Base-by-base conservation (phyloP, 2,329 filamentous ascomycete genomes). In the Hymenoscyphus fraxineus region DNA sequence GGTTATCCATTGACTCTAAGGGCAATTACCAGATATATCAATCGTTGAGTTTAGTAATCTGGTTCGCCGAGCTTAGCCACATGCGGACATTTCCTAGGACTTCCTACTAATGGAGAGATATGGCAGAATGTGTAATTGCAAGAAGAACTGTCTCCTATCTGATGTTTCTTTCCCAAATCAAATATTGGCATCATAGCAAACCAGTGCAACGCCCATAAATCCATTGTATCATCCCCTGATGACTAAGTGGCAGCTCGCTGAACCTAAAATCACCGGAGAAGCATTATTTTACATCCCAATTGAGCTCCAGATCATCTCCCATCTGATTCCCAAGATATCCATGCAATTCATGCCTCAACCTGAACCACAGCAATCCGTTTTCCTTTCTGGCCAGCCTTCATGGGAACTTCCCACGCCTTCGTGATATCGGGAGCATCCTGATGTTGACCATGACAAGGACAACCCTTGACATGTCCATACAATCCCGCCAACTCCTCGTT, bases 321-420 rank as follows among this genome's bases (percentile, higher is more conserved):
- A 10, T 13, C n/a, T 35, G 35, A 27, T 12, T 22, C n/a, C 12
- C 19, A 51, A 51, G 2, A 22, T n/a, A n/a, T 12, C 19, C 44
- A 51, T 12, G 19, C 12, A 51, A 51, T 13, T 27, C 35, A 57
- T 9, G 44, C 56, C 4, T 58, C 44, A 47, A 64, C 22, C 51
- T 64, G 54, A 35, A 70, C 62, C 35, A 70, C 62, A 5, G 64
- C 67, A 55, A 65, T 44, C 47, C 66, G 59, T 31, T 57, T 47
- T 3, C 63, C 65, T 27, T 38, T 22, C 19, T 62, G 35, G 38
- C 61, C 65, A 12, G 27, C 47, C 41, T 61, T 65, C 55, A 63
- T 41, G 15, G 70, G 70, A n/a, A 71, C 41, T 40, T 69, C 68
- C 70, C 70, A 71, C 1, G 68, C 58, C 47, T 65, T 69, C n/a